These are phyloP conservation scores for Sclerotinia nivalis DNA, from an alignment of 2,329 filamentous ascomycete genomes.

Conservation along the genomic window DNA sequence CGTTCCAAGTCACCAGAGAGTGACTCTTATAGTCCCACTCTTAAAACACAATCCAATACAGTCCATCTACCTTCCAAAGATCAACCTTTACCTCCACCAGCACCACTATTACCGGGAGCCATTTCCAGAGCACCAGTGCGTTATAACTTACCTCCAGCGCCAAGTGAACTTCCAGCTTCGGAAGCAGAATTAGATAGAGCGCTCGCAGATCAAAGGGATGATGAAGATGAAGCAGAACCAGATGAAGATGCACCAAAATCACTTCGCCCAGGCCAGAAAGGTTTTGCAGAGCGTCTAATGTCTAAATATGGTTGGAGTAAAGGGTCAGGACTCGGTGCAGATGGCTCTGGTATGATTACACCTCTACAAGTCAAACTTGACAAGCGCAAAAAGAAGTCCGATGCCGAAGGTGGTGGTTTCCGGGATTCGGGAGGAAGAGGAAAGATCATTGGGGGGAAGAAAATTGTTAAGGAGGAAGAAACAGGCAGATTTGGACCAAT, in stretches of 20 bases:
- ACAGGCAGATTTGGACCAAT: conserved; percentile 66
- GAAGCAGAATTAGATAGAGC: conserved; percentile 53
- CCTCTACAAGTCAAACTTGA: conserved; percentile 83
- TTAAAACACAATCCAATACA: conserved; percentile 30
- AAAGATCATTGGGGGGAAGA: conserved; percentile 77
- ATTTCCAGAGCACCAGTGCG: conserved; percentile 79
- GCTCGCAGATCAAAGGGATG: conserved; percentile 43
- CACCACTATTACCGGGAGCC: conserved; percentile 48
- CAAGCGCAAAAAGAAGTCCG: conserved; percentile 76
- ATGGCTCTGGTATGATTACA: conserved; percentile 78
- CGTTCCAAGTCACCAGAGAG: conserved; percentile 42
- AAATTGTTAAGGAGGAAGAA: conserved; percentile 45
- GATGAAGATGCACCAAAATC: conserved; percentile 52
- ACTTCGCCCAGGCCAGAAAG: conserved; percentile 73
- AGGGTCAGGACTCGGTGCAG: conserved; percentile 82
- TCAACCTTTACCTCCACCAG: conserved; percentile 37
- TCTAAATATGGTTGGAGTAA: conserved; percentile 92
- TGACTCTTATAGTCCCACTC: conserved; percentile 29
- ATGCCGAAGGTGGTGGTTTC: conserved; percentile 78
- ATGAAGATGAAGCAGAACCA: conserved; percentile 41
- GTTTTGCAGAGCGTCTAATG: conserved; percentile 86
- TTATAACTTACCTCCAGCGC: conserved; percentile 59
- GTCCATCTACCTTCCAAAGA: conserved; percentile 38
- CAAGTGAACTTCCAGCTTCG: conserved; percentile 53
- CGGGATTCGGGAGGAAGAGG: conserved; percentile 65